Conservation (phyloP, 1,139 yeast genomes). For the Taphrina confusa region DNA sequence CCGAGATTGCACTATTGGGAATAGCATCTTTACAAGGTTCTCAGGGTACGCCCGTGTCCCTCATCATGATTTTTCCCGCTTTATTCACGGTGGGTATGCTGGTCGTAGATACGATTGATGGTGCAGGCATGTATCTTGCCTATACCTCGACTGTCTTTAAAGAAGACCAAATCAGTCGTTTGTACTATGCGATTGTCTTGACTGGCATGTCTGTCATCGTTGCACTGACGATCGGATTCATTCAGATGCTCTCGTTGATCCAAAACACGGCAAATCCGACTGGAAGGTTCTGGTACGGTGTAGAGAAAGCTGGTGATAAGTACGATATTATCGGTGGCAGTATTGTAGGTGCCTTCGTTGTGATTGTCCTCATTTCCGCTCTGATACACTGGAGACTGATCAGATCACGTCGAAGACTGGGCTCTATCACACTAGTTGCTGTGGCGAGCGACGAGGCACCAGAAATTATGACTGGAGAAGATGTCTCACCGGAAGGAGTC, state of each 20-base stretch:
- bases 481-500: no score
- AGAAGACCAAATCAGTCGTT: conserved; percentile 8
- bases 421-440: no score
- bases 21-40: conserved; percentile 34
- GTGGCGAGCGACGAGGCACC: no score
- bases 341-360: conserved; percentile 32
- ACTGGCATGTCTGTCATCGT: conserved; percentile 34
- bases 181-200: conserved; percentile 33
- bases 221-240: conserved; percentile 34
- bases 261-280: conserved; percentile 17
- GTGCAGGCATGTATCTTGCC: conserved; percentile 34
- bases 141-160: conserved; percentile 20
- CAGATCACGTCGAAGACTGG: not conserved
- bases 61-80: conserved; percentile 34
- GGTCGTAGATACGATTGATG: conserved; percentile 36
- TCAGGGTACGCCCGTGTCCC: conserved; percentile 28
- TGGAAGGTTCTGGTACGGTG: conserved; percentile 35
- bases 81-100: conserved; percentile 36
- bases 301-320: conserved; percentile 31
- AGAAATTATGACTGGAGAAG: no score
- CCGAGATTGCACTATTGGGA: conserved; percentile 36
- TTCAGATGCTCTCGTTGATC: conserved; percentile 35
- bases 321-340: conserved; percentile 36
- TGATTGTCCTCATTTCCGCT: conserved; percentile 29
- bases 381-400: conserved; percentile 10